A percentile compares a stretch with the other conserved stretches of the same genome.
Evolutionary conservation across 1,284 basidiomycete genomes (phyloP).

Genomic region (Ceratobasidium sp.): DNA sequence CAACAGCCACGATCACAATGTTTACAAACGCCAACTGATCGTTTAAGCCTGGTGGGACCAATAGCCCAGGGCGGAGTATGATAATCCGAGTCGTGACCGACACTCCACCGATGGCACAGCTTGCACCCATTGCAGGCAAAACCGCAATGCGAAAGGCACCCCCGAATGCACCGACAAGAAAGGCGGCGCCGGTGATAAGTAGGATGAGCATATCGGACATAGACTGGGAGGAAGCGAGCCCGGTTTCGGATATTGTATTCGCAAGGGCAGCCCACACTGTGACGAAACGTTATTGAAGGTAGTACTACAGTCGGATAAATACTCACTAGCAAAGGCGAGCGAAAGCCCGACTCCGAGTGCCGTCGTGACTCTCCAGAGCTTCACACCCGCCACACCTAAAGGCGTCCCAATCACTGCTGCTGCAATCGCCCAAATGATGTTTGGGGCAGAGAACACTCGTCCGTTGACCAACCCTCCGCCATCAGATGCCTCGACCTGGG

Average conservation of each 20-base stretch:
- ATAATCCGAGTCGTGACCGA: conserved; percentile 22
- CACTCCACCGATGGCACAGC: conserved; percentile 28
- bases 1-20: conserved; percentile 27
- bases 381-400: conserved; percentile 30
- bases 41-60: conserved; percentile 31
- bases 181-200: conserved; percentile 38
- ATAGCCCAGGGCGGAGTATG: conserved; percentile 36
- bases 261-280: conserved; percentile 36
- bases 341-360: conserved; percentile 28
- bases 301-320: neutral
- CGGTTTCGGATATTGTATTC: conserved; percentile 38
- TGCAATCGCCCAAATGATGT: conserved; percentile 38
- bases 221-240: conserved; percentile 34
- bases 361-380: conserved; percentile 36
- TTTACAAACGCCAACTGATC: conserved; percentile 35
- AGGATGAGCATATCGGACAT: conserved; percentile 42
- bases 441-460: conserved; percentile 29
- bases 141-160: conserved; percentile 32
- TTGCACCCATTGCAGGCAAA: conserved; percentile 28
- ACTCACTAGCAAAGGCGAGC: conserved; percentile 43
- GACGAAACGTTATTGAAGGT: neutral
- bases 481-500: conserved; percentile 37
- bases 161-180: conserved; percentile 27
- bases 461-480: conserved; percentile 33
- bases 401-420: conserved; percentile 25